Evolutionary conservation across 2,329 filamentous ascomycete genomes (phyloP), one percentile per base, ranked within the genome.

Genomic region (Fonsecaea multimorphosa): DNA sequence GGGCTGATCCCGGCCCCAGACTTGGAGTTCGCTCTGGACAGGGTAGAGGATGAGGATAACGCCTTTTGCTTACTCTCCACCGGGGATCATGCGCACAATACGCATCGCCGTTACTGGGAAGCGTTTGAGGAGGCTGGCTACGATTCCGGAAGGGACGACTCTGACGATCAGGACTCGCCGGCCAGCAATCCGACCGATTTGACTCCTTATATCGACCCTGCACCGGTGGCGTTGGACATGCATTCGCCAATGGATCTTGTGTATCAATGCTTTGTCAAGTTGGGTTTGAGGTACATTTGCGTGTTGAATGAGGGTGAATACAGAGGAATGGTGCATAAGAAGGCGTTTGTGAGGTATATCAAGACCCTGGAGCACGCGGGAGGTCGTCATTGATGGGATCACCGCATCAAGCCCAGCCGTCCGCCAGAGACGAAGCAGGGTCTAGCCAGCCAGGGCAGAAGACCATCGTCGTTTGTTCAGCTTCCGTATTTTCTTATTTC

Each of bases 271-370:
- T 99, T 98, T 76, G 91, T 92, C 58, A 99, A 99, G 79, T 83
- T 99, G 8, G 95, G 95, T 1, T 79, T 99, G 70, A 85, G 95
- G 68, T 98, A 97, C 77, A 90, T 99, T 57, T 98, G 95, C 76
- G 93, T 97, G 3, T 81, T 95, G 29, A 86, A 86, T 62, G 89
- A 97, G 70, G 95, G 95, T 27, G 87, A 87, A 67, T 99, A 92
- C 78, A 91, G 91, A 1, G 95, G 95, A 68, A 86, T 99, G 83
- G 92, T 96, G 58, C 95, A 99, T 78, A 98, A 98, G 82, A 99
- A 99, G 82, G 89, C 88, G 3, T 98, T 99, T 81, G 94, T 97
- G 66, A 93, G 92, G 77, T 97, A 96, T 76, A 90, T 96, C 78
- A 92, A 93, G 71, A 90, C 96, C 74, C 80, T 93, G 53, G 91